Conservation (phyloP, 2,329 filamentous ascomycete genomes). For the Parastagonospora avenae region DNA sequence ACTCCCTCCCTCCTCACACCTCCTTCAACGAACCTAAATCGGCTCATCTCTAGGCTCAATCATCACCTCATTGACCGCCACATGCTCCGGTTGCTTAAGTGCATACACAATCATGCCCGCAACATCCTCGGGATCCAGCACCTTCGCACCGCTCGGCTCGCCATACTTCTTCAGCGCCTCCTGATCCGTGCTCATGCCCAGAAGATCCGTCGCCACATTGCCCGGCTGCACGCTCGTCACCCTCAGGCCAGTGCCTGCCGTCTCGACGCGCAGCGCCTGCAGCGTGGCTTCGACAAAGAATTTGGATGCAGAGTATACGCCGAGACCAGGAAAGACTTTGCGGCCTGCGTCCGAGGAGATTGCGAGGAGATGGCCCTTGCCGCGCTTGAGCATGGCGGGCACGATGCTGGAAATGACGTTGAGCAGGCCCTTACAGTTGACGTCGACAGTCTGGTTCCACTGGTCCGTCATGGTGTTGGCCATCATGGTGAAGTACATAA, state of each 20-base stretch:
- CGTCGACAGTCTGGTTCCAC: conserved; percentile 82
- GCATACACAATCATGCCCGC: conserved; percentile 76
- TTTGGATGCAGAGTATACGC: conserved; percentile 82
- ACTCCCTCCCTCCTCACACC: too few species aligned
- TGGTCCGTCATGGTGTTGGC: conserved; percentile 73
- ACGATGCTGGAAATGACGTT: conserved; percentile 73
- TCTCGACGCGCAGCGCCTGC: conserved; percentile 76
- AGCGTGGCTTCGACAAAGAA: conserved; percentile 85
- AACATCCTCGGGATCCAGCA: conserved; percentile 75
- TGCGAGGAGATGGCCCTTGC: conserved; percentile 74
- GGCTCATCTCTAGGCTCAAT: conserved; percentile 56
- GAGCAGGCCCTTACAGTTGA: conserved; percentile 84
- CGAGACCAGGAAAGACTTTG: conserved; percentile 80
- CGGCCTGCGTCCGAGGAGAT: conserved; percentile 83
- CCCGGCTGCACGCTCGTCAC: conserved; percentile 79
- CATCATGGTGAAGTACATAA: conserved; percentile 93
- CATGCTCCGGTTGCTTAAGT: conserved; percentile 73
- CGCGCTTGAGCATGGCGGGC: conserved; percentile 72
- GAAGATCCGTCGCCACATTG: conserved; percentile 74
- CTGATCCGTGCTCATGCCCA: conserved; percentile 74
- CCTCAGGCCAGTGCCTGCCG: conserved; percentile 71
- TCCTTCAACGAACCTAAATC: conserved; percentile 19
- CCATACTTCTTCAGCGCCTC: conserved; percentile 82
- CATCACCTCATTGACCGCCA: conserved; percentile 79
- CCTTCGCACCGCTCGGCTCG: conserved; percentile 74